Evolutionary conservation across 108 stramenopile genomes (phyloP).

Genomic region (Stephanodiscus triporus): DNA sequence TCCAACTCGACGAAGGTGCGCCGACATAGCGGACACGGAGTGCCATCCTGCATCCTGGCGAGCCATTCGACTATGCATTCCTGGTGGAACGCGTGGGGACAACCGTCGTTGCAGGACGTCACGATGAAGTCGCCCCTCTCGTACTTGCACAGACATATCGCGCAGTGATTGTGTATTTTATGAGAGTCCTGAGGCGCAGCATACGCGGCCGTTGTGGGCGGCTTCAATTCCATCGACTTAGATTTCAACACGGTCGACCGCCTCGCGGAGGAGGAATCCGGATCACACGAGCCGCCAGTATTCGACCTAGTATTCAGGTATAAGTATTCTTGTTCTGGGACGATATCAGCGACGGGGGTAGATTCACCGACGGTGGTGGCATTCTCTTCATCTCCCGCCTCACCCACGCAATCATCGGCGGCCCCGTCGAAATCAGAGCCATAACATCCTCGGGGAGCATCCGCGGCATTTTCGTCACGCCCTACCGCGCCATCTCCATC

Average conservation of each 20-base stretch:
- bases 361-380: neutral
- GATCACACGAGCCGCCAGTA: neutral
- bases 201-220: neutral
- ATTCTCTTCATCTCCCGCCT: no score
- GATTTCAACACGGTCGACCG: neutral
- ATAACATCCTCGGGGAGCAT: no score
- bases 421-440: no score
- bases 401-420: no score
- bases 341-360: neutral
- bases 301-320: conserved; percentile 9
- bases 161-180: conserved; percentile 69
- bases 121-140: conserved; percentile 59
- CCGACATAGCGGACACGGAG: conserved; percentile 76
- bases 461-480: no score
- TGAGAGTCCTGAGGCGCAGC: conserved; percentile 11
- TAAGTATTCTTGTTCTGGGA: neutral
- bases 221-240: neutral
- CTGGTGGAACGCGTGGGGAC: conserved; percentile 75
- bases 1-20: conserved; percentile 67
- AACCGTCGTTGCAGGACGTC: conserved; percentile 53
- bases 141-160: conserved; percentile 72
- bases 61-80: conserved; percentile 78
- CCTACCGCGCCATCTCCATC: no score
- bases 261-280: neutral
- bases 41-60: conserved; percentile 62